Conservation (phyloP, 139 green algal species). For the Coccomyxa sp. region DNA sequence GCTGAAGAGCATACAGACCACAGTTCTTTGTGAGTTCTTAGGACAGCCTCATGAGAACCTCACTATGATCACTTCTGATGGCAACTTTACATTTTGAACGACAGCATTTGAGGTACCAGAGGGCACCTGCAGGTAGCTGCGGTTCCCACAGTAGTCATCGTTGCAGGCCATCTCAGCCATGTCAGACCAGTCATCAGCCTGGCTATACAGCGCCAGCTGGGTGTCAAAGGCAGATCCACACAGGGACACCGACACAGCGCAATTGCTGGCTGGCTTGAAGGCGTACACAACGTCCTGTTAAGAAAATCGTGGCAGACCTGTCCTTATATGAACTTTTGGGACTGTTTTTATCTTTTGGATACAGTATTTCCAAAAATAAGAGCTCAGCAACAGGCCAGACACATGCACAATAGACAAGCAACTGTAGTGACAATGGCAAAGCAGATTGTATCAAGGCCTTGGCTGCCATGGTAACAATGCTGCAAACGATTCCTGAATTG, state of each 20-base stretch:
- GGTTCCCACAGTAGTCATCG: background rate
- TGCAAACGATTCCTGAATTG: too few relatives aligned
- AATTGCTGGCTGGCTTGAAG: conserved; percentile 7
- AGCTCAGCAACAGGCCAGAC: background rate
- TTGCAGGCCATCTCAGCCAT: background rate
- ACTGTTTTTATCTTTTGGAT: background rate
- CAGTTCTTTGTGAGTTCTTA: too few relatives aligned
- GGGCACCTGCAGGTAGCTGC: background rate
- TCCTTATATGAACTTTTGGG: background rate
- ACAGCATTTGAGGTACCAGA: background rate
- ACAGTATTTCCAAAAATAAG: background rate
- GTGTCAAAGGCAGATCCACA: conserved; percentile 55
- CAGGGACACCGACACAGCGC: conserved; percentile 30
- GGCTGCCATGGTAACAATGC: background rate
- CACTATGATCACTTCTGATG: background rate
- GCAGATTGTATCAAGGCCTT: background rate
- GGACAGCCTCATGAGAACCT: background rate
- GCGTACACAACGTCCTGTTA: conserved; percentile 45
- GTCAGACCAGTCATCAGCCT: background rate
- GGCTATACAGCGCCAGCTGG: conserved; percentile 13
- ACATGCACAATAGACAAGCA: background rate
- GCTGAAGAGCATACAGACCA: too few relatives aligned
- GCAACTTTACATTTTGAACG: background rate
- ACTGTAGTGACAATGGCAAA: background rate
- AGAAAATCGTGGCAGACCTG: background rate